Percentiles rank a stretch among this genome's conserved stretches.
phyloP scores from a whole-genome alignment of 148 eudicot genomes.

The Dysphania ambrosioides region DNA sequence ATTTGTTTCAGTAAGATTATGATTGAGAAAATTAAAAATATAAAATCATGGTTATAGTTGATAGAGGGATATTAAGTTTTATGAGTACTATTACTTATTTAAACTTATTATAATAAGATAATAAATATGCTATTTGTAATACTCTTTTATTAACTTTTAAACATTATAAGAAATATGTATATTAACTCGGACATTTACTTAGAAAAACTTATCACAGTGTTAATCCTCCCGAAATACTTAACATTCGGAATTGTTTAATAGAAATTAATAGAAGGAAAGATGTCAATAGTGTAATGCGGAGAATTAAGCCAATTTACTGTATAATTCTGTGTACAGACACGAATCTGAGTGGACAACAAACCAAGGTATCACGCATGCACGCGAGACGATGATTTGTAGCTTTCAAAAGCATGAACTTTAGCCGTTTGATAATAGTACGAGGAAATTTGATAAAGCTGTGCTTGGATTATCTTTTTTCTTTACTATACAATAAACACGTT shows the following conservation, averaged over 20 bases:
- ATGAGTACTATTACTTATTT: too few relatives aligned
- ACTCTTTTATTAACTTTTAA: too few relatives aligned
- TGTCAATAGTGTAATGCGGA: slow-evolving; percentile 29
- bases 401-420: not conserved
- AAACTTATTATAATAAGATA: too few relatives aligned
- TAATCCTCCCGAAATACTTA: too few relatives aligned
- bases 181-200: too few relatives aligned
- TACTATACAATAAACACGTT: not conserved
- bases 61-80: too few relatives aligned
- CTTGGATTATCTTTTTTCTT: slow-evolving; percentile 2
- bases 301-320: slow-evolving; percentile 19
- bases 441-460: not conserved
- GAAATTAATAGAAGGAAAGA: not conserved
- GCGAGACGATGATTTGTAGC: slow-evolving; percentile 21
- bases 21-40: too few relatives aligned
- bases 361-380: slow-evolving; percentile 18
- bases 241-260: not conserved
- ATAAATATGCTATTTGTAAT: too few relatives aligned
- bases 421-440: not conserved
- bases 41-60: too few relatives aligned
- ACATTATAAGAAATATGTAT: too few relatives aligned
- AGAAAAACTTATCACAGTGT: too few relatives aligned
- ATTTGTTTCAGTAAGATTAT: too few relatives aligned
- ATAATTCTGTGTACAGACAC: not conserved
- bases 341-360: slow-evolving; percentile 7